phyloP scores from a whole-genome alignment of 23 red algal species.

The Pyropia haitanensis region DNA sequence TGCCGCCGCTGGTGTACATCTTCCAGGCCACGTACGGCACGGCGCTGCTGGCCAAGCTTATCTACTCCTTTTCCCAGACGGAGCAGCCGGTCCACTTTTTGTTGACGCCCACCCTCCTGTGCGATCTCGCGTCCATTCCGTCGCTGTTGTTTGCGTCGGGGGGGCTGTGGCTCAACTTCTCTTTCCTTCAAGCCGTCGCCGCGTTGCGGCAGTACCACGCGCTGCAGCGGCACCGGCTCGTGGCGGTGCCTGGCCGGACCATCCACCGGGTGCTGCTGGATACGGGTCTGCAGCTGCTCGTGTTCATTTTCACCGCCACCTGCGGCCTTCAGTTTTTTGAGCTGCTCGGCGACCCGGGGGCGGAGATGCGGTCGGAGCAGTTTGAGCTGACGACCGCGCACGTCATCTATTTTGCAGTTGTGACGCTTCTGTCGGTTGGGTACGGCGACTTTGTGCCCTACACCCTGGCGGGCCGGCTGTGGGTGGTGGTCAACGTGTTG shows the following conservation, averaged over 20 bases:
- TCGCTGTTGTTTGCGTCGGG: slow-evolving; percentile 43
- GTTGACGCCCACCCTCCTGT: slow-evolving; percentile 53
- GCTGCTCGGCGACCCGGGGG: slow-evolving; percentile 63
- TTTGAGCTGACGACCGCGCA: slow-evolving; percentile 70
- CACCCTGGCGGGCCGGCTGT: slow-evolving; percentile 62
- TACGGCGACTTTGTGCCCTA: slow-evolving; percentile 93
- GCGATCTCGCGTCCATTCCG: slow-evolving; percentile 59
- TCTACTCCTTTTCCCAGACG: slow-evolving; percentile 39
- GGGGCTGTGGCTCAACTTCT: slow-evolving; percentile 66
- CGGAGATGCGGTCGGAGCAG: slow-evolving; percentile 50
- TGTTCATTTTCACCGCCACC: slow-evolving; percentile 61
- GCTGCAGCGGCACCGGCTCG: slow-evolving; percentile 50
- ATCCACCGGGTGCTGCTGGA: slow-evolving; percentile 41
- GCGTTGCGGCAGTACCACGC: slow-evolving; percentile 33
- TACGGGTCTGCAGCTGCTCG: slow-evolving; percentile 45
- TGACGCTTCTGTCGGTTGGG: slow-evolving; percentile 88
- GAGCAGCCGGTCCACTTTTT: slow-evolving; percentile 48
- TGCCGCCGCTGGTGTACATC: slow-evolving; percentile 31
- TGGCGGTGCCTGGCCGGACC: slow-evolving; percentile 33
- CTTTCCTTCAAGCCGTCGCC: slow-evolving; percentile 74
- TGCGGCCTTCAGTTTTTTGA: slow-evolving; percentile 77
- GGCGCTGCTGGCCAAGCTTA: slow-evolving; percentile 31
- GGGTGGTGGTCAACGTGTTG: slow-evolving; percentile 68
- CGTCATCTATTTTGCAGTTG: slow-evolving; percentile 91
- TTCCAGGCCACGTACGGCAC: slow-evolving; percentile 49